These are phyloP conservation scores for Coelastrella sp. DNA, from an alignment of 139 green algal species.

Conservation along the genomic window DNA sequence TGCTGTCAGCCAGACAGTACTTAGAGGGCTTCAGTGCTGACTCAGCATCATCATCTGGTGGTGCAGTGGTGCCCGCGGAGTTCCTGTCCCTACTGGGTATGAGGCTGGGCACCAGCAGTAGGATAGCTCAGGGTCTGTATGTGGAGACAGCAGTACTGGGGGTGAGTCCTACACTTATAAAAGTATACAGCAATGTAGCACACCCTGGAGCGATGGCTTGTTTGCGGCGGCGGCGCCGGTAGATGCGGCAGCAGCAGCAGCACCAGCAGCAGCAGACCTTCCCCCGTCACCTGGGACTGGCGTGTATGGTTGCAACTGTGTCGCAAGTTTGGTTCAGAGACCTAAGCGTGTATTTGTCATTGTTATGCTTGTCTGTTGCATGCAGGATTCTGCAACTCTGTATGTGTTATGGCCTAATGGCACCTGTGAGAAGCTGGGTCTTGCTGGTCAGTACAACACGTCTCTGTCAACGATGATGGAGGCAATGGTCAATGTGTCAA, in stretches of 20 bases:
- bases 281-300: no score
- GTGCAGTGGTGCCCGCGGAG: conserved; percentile 25
- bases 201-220: no score
- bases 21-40: background rate
- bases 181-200: no score
- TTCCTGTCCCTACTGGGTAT: conserved; percentile 54
- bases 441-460: conserved; percentile 32
- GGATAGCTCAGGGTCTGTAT: conserved; percentile 36
- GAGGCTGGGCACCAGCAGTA: conserved; percentile 51
- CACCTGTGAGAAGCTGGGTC: conserved; percentile 3
- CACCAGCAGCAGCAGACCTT: background rate
- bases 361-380: background rate
- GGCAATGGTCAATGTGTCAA: conserved; percentile 48
- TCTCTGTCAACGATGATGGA: conserved; percentile 52
- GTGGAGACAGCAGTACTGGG: conserved; percentile 57
- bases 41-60: background rate
- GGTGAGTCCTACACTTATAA: no score
- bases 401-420: conserved; percentile 33
- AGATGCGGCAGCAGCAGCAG: no score
- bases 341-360: background rate
- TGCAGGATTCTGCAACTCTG: conserved; percentile 21
- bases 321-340: no score
- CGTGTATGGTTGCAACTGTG: no score
- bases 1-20: conserved; percentile 27
- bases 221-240: no score